phyloP scores from a whole-genome alignment of 202 grass and related monocot genomes.

The Zizania palustris region DNA sequence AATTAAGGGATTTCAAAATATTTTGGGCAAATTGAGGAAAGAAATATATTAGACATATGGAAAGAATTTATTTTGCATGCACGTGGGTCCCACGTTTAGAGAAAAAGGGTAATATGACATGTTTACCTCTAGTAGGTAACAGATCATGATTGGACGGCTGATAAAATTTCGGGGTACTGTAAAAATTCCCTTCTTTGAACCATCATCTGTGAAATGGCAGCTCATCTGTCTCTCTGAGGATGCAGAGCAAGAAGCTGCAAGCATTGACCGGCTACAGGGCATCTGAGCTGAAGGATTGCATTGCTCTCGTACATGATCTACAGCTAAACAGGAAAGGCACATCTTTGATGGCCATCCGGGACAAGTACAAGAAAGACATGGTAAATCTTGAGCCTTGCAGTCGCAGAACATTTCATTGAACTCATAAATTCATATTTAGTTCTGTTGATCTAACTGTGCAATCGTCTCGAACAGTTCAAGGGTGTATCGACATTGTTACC shows the following conservation, averaged over 20 bases:
- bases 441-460: slow-evolving; percentile 25
- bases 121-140: too few relatives aligned
- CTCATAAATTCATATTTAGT: neutral
- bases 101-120: too few relatives aligned
- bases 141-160: too few relatives aligned
- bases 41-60: too few relatives aligned
- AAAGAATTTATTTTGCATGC: too few relatives aligned
- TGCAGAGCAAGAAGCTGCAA: slow-evolving; percentile 73
- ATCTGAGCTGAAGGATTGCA: slow-evolving; percentile 73
- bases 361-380: slow-evolving; percentile 81
- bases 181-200: neutral
- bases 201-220: neutral
- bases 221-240: slow-evolving; percentile 25
- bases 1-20: too few relatives aligned
- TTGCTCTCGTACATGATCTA: slow-evolving; percentile 60
- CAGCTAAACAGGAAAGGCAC: slow-evolving; percentile 67
- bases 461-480: slow-evolving; percentile 77
- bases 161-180: too few relatives aligned
- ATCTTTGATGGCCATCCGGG: slow-evolving; percentile 51
- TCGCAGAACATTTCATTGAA: neutral
- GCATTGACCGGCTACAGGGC: slow-evolving; percentile 58
- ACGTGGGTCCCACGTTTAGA: too few relatives aligned
- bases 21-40: too few relatives aligned
- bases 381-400: slow-evolving; percentile 49
- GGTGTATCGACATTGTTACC: slow-evolving; percentile 68